Base-by-base conservation (phyloP, 441 rosid species). In the Pelargonium myrrhifolium region DNA sequence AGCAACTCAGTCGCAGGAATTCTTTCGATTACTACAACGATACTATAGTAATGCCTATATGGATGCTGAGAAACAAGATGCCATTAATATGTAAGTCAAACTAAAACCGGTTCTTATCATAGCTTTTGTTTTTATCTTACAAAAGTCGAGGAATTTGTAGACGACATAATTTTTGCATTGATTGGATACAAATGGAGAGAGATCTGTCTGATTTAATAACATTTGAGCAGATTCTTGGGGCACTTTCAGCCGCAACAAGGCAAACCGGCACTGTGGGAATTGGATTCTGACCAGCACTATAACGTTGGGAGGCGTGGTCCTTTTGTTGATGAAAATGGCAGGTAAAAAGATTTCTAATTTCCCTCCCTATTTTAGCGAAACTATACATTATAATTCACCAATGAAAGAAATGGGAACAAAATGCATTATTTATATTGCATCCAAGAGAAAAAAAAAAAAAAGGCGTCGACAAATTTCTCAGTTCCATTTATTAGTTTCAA, bases 1-100 rank as follows among this genome's bases (percentile, higher is more conserved):
- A 26, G 97, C 99, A 75, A 90, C 96, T 39, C 99, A 95, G 83
- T 95, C 99, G 64, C 99, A 95, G 82, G 99, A 95, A 77, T 90
- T 95, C 80, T 89, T 95, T 74, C 85, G 99, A 81, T 90, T 96
- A 70, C 94, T 95, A 74, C 99, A 92, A 73, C 93, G 99, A 31
- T 90, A 92, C 72, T 90, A 92, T 76, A 95, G 87, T 83, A 95
- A 95, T 64, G 96, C 98, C 37, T 95, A 95, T 78, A 85, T 95
- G 89, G 99, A 95, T 79, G 92, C 89, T 3, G 93, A 89, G 78
- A 95, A 95, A 77, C 99, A 95, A 83, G 92, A 92, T 76, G 99
- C 99, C 43, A 92, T 95, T 67, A 90, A 92, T 78, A 65, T 92
- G 99, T 95, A 85, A 78, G 89, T 69, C 65, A 62, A 56, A 17